Percentiles rank a stretch among this genome's conserved stretches.
Evolutionary conservation across 345 rosid species (phyloP).

Genomic region (Pseudoturritis turrita): DNA sequence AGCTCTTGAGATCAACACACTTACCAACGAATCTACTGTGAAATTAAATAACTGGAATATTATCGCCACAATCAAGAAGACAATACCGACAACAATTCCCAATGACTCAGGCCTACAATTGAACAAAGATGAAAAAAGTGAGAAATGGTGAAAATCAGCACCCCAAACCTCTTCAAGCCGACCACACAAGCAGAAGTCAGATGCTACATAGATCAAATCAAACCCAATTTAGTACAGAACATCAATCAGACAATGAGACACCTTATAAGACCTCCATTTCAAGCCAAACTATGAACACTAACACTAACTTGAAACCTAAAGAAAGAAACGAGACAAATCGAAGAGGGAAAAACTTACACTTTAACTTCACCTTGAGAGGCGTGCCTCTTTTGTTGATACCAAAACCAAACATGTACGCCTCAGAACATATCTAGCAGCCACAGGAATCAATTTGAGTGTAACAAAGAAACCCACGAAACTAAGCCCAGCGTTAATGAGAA

Average conservation of each 20-base stretch:
- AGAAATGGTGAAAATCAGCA: background rate
- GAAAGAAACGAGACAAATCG: slow-evolving; percentile 41
- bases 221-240: background rate
- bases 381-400: slow-evolving; percentile 94
- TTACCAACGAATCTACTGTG: slow-evolving; percentile 82
- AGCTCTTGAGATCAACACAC: slow-evolving; percentile 27
- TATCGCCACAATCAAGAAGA: slow-evolving; percentile 77
- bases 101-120: slow-evolving; percentile 91
- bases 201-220: slow-evolving; percentile 4
- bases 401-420: slow-evolving; percentile 86
- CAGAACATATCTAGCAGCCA: slow-evolving; percentile 79
- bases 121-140: background rate
- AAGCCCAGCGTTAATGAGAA: slow-evolving; percentile 77
- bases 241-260: background rate
- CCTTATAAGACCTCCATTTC: background rate
- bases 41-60: slow-evolving; percentile 86
- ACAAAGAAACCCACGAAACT: slow-evolving; percentile 72
- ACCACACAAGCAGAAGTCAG: background rate
- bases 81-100: slow-evolving; percentile 89
- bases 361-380: slow-evolving; percentile 73
- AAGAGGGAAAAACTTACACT: slow-evolving; percentile 56
- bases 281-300: background rate
- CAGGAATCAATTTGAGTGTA: slow-evolving; percentile 76
- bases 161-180: background rate
- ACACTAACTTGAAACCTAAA: background rate